Evolutionary conservation across 176 grass and related monocot species (phyloP).

Genomic region (Areca catechu): DNA sequence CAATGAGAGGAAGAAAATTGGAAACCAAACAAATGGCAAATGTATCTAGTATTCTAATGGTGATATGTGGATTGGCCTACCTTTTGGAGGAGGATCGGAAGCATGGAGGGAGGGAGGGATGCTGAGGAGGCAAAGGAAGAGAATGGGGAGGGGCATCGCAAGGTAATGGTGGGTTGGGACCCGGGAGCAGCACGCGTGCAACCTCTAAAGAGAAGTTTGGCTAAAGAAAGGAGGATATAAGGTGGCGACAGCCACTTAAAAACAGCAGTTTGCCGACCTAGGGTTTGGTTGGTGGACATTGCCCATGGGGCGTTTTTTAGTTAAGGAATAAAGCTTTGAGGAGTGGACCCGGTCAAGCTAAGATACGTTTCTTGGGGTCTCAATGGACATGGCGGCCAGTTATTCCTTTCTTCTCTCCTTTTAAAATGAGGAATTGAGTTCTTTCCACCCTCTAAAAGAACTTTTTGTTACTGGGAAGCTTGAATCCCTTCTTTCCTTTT

Average conservation of each 20-base stretch:
- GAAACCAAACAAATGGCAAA: neutral
- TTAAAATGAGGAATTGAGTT: neutral
- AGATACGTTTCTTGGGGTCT: constrained; percentile 47
- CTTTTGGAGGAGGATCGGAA: constrained; percentile 14
- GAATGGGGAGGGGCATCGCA: neutral
- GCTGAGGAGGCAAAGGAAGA: neutral
- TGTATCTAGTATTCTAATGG: neutral
- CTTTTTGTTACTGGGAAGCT: neutral
- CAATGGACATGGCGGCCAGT: constrained; percentile 30
- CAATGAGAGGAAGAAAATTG: neutral
- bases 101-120: constrained; percentile 21
- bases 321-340: neutral
- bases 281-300: neutral
- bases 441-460: neutral
- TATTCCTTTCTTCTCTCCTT: constrained; percentile 69
- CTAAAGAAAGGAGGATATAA: constrained; percentile 27
- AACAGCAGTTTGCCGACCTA: constrained; percentile 8
- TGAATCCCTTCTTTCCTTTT: neutral
- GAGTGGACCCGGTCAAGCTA: neutral
- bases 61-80: constrained; percentile 6
- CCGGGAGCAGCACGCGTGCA: constrained; percentile 12
- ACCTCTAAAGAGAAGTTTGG: constrained; percentile 15
- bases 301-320: neutral
- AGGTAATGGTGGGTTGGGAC: neutral
- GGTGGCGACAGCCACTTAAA: constrained; percentile 5